A percentile compares a stretch with the other conserved stretches of the same genome.
These are phyloP conservation scores for Plantago coronopus DNA, from an alignment of 305 asterid species.

Conservation along the genomic window DNA sequence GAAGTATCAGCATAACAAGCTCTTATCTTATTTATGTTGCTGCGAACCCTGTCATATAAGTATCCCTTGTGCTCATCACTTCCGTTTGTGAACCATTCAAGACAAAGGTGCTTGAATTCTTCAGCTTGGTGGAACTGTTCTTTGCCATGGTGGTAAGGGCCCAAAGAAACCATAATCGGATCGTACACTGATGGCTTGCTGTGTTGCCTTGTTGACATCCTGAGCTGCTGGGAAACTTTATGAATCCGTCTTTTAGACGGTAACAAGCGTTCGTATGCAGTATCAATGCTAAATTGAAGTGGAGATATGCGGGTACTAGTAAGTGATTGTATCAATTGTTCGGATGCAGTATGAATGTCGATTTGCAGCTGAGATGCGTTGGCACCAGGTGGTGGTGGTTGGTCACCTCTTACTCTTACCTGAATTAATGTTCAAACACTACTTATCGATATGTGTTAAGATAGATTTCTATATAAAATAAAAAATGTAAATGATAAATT, in stretches of 20 bases:
- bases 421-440: too few relatives aligned
- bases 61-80: constrained; percentile 10
- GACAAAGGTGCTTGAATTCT: constrained; percentile 18
- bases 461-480: too few relatives aligned
- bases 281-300: too few relatives aligned
- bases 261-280: too few relatives aligned
- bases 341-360: too few relatives aligned
- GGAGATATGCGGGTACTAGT: too few relatives aligned
- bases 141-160: constrained; percentile 11
- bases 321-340: too few relatives aligned
- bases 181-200: not conserved
- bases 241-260: not conserved
- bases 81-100: constrained; percentile 18
- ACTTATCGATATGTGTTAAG: too few relatives aligned
- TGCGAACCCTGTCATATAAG: constrained; percentile 16
- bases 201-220: not conserved
- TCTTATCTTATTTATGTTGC: constrained; percentile 21
- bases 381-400: too few relatives aligned
- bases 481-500: too few relatives aligned
- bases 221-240: not conserved
- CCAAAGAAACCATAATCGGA: not conserved
- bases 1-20: constrained; percentile 25
- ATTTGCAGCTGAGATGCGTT: too few relatives aligned
- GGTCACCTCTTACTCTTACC: too few relatives aligned
- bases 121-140: constrained; percentile 18